These are phyloP conservation scores for Metschnikowia kunwiensis DNA, from an alignment of 805 yeast species.

Conservation along the genomic window DNA sequence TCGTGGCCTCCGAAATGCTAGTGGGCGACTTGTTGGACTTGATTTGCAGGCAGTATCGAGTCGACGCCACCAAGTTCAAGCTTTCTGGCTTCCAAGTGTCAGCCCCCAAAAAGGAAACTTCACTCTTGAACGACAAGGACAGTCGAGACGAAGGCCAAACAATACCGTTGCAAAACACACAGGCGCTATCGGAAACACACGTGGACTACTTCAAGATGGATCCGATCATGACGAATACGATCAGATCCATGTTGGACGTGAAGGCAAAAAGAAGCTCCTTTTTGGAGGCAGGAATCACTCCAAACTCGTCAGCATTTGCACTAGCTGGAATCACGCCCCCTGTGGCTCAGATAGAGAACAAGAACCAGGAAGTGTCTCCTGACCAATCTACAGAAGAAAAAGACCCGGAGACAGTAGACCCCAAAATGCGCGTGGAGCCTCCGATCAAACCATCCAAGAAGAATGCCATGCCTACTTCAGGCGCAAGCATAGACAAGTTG, in stretches of 20 bases:
- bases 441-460: neutral
- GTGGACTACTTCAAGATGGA: conserved; percentile 21
- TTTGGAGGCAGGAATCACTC: conserved; percentile 28
- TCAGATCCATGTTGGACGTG: conserved; percentile 16
- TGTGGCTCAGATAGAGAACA: conserved; percentile 20
- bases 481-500: conserved; percentile 19
- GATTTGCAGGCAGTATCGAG: conserved; percentile 29
- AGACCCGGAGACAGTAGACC: neutral
- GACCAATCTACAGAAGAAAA: neutral
- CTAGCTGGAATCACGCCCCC: conserved; percentile 25
- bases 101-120: neutral
- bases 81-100: conserved; percentile 20
- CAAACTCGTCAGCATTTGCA: conserved; percentile 24
- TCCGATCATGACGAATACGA: conserved; percentile 11
- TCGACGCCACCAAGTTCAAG: conserved; percentile 26
- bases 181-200: conserved; percentile 8
- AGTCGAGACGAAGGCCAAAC: conserved; percentile 1
- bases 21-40: conserved; percentile 18
- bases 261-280: conserved; percentile 11
- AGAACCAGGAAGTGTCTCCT: conserved; percentile 8
- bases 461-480: neutral
- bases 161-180: conserved; percentile 10
- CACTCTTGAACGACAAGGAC: conserved; percentile 4
- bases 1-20: conserved; percentile 16
- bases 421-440: neutral